Evolutionary conservation across 768 basidiomycete genomes (phyloP), one percentile per base, ranked within the genome.

Genomic region (Hericium erinaceus): DNA sequence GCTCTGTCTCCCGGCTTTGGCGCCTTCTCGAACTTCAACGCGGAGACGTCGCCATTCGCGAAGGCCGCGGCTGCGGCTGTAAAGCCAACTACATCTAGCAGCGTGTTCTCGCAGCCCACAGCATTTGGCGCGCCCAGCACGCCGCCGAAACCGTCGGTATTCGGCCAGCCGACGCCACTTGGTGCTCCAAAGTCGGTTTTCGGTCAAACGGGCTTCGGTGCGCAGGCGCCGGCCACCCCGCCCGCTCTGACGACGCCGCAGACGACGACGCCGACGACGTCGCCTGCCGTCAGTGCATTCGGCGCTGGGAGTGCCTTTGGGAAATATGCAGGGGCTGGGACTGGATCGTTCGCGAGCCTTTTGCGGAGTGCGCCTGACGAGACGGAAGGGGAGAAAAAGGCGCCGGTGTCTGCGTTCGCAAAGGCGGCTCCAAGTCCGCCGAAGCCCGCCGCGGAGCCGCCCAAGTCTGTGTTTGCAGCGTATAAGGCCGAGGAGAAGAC

Each of bases 311-410:
- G 68, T 44, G 73, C 75, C 1, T 81, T 85, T 58, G 68, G 72
- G 4, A 70, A 75, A 15, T 63, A 74, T 6, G 73, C 71, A 0
- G 69, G 71, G 1, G 70, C 73, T 39, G 59, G 61, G 24, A 80
- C 18, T 77, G 61, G 33, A 4, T 80, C 87, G 0, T 91, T 86
- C 61, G 69, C 73, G n/a, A 83, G 88, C 28, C 64, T 89, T 49
- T 69, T 88, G 57, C 79, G 81, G 65, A 67, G 61, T 15, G 72
- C 51, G 12, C 39, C 62, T 39, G 33, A 63, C 37, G 37, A 52
- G 28, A 38, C 40, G 12, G 59, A 60, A 4, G 51, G 58, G 9
- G 39, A n/a, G 12, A 59, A 60, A 38, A 62, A 52, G 61, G 58
- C 53, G 8, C 49, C 63, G 37, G 49, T 40, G 20, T 53, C 62